A percentile compares a stretch with the other conserved stretches of the same genome.
Conservation (phyloP, 2,329 filamentous ascomycete genomes). For the Macrophomina pseudophaseolina region DNA sequence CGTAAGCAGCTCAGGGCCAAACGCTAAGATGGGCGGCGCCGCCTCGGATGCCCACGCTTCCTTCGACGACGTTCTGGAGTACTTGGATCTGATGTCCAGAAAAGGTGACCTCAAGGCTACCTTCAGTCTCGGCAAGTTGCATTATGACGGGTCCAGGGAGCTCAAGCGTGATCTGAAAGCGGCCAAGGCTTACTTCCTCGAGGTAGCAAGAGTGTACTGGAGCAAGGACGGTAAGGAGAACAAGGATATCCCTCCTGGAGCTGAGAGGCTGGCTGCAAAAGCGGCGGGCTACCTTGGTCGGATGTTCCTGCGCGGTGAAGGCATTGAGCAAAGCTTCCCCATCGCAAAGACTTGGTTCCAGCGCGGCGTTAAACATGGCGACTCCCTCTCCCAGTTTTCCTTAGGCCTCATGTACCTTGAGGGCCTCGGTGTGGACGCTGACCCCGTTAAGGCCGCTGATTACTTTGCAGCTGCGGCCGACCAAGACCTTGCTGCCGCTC, state of each 20-base stretch:
- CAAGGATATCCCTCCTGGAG: slow-evolving; percentile 69
- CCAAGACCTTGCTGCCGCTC: slow-evolving; percentile 78
- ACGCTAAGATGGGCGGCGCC: slow-evolving; percentile 74
- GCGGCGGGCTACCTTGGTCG: slow-evolving; percentile 85
- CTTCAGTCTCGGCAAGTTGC: slow-evolving; percentile 81
- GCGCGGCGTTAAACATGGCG: slow-evolving; percentile 74
- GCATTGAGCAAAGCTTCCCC: slow-evolving; percentile 76
- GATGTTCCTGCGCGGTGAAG: slow-evolving; percentile 89
- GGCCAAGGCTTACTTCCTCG: slow-evolving; percentile 80
- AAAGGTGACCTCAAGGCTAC: slow-evolving; percentile 89
- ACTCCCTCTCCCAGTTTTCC: slow-evolving; percentile 83
- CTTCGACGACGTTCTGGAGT: slow-evolving; percentile 93
- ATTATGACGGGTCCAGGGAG: slow-evolving; percentile 83
- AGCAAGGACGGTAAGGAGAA: slow-evolving; percentile 74
- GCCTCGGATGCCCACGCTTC: slow-evolving; percentile 83
- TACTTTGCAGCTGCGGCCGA: slow-evolving; percentile 80
- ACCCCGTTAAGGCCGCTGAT: slow-evolving; percentile 73
- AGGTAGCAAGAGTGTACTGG: slow-evolving; percentile 83
- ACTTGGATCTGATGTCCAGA: slow-evolving; percentile 85
- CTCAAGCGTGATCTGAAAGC: slow-evolving; percentile 74
- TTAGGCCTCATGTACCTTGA: slow-evolving; percentile 83
- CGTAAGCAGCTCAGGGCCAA: slow-evolving; percentile 81
- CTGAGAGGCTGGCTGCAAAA: slow-evolving; percentile 80
- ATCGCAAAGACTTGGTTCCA: slow-evolving; percentile 83
- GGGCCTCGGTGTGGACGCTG: slow-evolving; percentile 73